Percentiles rank a stretch among this genome's conserved stretches.
Conservation (phyloP, 805 yeast species). For the Spathaspora boniae region DNA sequence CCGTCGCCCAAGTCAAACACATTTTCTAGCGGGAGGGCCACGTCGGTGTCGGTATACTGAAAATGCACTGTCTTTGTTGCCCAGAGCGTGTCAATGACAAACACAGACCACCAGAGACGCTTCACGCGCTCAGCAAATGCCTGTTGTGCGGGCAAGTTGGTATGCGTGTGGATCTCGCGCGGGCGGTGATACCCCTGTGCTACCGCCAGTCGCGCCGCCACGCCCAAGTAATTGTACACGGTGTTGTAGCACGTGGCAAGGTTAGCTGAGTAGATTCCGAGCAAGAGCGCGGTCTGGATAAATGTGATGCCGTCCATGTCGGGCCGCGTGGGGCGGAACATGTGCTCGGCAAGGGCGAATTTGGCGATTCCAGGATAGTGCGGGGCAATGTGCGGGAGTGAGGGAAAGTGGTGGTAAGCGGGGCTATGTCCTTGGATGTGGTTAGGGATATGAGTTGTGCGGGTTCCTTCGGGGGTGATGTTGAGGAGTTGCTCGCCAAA, state of each 20-base stretch:
- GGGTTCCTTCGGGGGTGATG: constrained; percentile 2
- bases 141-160: constrained; percentile 5
- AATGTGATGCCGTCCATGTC: constrained; percentile 25
- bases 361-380: constrained; percentile 31
- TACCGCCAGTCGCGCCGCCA: constrained; percentile 36
- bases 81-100: constrained; percentile 38
- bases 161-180: constrained; percentile 11
- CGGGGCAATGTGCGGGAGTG: constrained; percentile 5
- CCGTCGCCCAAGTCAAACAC: constrained; percentile 22
- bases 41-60: constrained; percentile 41
- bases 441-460: no score
- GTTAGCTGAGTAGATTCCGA: constrained; percentile 37
- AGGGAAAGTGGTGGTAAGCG: constrained; percentile 5
- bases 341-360: constrained; percentile 28
- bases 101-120: constrained; percentile 42
- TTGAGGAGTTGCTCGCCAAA: constrained; percentile 34
- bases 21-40: constrained; percentile 38
- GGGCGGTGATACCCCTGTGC: constrained; percentile 37
- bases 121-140: constrained; percentile 25
- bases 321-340: constrained; percentile 32
- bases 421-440: no score
- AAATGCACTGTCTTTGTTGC: constrained; percentile 39
- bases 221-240: constrained; percentile 37
- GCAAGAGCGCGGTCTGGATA: constrained; percentile 31
- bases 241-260: constrained; percentile 35